Evolutionary conservation across 2,329 filamentous ascomycete genomes (phyloP), one percentile per base, ranked within the genome.

Genomic region (Neobulgaria alba): DNA sequence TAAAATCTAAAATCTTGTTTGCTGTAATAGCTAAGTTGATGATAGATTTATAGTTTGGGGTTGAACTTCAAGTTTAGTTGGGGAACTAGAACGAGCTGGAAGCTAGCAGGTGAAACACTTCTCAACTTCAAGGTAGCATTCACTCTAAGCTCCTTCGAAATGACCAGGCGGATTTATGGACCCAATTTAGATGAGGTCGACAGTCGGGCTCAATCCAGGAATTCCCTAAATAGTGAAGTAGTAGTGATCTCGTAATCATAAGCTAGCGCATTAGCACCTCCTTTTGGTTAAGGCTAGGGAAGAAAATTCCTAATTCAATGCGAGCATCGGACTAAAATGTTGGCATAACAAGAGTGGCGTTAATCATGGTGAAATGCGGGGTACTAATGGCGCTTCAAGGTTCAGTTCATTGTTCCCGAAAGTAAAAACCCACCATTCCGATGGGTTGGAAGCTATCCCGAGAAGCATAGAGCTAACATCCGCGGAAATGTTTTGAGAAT

Each of bases 401-500:
- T 17, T 17, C 26, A 17, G n/a, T 23, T 15, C n/a, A 21, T 12
- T 15, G 19, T 17, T 19, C 19, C 35, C 23, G 23, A 26, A 26
- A 12, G 7, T 26, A 7, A 7, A 7, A 41, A 15, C 26, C 26
- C 32, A 14, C 30, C 16, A 37, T 20, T 14, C 16, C 12, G 4
- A 16, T 17, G n/a, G n/a, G n/a, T n/a, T n/a, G n/a, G n/a, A n/a
- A 33, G 3, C 26, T 36, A 34, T 36, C 26, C 12, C 10, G 10
- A 4, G 20, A 29, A 16, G 16, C 16, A 34, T 41, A 36, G 30
- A 38, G 35, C 35, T 33, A 39, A 5, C 36, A 36, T 45, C 43
- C 43, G 43, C 36, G 43, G 43, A 45, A 32, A 45, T 35, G 29
- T 26, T 26, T 33, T n/a, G 32, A 10, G 10, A 29, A 26, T 38